These are phyloP conservation scores for Fusarium palustre DNA, from an alignment of 2,329 filamentous ascomycete species.

Conservation along the genomic window DNA sequence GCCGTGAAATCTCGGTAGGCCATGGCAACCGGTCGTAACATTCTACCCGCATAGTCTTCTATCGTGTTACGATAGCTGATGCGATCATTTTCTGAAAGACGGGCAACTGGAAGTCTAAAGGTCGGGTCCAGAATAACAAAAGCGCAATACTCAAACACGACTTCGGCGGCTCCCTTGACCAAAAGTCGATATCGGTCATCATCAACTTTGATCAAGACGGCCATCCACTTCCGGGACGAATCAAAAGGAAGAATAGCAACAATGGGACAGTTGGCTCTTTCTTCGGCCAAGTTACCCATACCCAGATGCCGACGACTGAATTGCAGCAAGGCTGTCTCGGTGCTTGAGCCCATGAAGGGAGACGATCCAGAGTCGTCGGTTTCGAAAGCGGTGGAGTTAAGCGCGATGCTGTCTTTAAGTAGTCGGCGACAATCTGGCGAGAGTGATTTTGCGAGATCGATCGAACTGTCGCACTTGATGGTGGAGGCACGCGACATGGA, in stretches of 20 bases:
- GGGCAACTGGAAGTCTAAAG: conserved; percentile 44
- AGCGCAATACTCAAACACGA: conserved; percentile 61
- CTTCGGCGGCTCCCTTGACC: conserved; percentile 69
- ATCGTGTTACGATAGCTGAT: conserved; percentile 52
- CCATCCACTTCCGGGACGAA: conserved; percentile 68
- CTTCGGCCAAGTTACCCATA: conserved; percentile 58
- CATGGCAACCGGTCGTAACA: conserved; percentile 80
- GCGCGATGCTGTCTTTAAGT: conserved; percentile 56
- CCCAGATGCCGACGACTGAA: conserved; percentile 63
- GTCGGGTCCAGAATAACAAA: conserved; percentile 60
- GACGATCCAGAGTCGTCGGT: conserved; percentile 53
- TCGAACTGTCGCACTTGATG: conserved; percentile 46
- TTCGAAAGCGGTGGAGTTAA: conserved; percentile 68
- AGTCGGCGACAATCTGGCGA: conserved; percentile 52
- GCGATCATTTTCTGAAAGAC: conserved; percentile 50
- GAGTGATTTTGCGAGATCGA: conserved; percentile 48
- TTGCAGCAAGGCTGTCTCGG: conserved; percentile 64
- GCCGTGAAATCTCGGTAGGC: conserved; percentile 78
- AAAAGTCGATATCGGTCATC: conserved; percentile 62
- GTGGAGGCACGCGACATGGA: conserved; percentile 41
- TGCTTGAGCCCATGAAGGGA: conserved; percentile 65
- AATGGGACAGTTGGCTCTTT: conserved; percentile 59
- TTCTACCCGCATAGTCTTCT: conserved; percentile 70
- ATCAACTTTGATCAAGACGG: conserved; percentile 61
- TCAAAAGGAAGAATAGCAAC: conserved; percentile 66